Percentiles rank a stretch among this genome's conserved stretches.
These are phyloP conservation scores for Coniochaeta sp. DNA, from an alignment of 2,329 filamentous ascomycete species.

Conservation along the genomic window DNA sequence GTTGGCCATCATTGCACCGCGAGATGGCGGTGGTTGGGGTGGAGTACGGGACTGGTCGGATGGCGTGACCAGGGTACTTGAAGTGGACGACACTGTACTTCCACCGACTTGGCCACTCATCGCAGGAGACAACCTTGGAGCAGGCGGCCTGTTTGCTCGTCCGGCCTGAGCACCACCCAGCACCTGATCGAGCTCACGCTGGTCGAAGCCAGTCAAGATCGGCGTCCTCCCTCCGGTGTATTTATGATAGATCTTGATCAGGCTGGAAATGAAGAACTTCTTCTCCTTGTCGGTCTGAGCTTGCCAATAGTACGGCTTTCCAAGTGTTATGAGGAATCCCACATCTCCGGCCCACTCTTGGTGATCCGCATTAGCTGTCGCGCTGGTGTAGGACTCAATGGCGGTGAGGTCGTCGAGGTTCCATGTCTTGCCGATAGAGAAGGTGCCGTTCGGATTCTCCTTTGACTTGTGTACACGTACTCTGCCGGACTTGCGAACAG, in stretches of 20 bases:
- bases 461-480: constrained; percentile 96
- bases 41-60: not conserved
- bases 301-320: constrained; percentile 96
- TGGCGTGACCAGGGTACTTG: constrained; percentile 14
- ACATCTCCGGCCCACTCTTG: constrained; percentile 73
- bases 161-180: constrained; percentile 41
- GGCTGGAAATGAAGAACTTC: constrained; percentile 94
- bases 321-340: constrained; percentile 81
- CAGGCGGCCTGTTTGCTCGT: constrained; percentile 17
- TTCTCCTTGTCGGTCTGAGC: constrained; percentile 92
- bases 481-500: constrained; percentile 83
- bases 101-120: not conserved
- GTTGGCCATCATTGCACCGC: constrained; percentile 19
- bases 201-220: constrained; percentile 74
- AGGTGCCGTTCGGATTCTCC: constrained; percentile 87
- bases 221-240: constrained; percentile 85
- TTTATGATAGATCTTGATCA: constrained; percentile 94
- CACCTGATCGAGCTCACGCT: constrained; percentile 68
- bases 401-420: constrained; percentile 80
- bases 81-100: not conserved
- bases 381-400: constrained; percentile 73
- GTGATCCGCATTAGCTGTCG: constrained; percentile 47
- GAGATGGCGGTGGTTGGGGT: constrained; percentile 14
- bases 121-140: constrained; percentile 15
- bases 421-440: constrained; percentile 98